A percentile compares a stretch with the other conserved stretches of the same genome.
Conservation (phyloP, 108 stramenopile species). For the Cyclotella atomus region DNA sequence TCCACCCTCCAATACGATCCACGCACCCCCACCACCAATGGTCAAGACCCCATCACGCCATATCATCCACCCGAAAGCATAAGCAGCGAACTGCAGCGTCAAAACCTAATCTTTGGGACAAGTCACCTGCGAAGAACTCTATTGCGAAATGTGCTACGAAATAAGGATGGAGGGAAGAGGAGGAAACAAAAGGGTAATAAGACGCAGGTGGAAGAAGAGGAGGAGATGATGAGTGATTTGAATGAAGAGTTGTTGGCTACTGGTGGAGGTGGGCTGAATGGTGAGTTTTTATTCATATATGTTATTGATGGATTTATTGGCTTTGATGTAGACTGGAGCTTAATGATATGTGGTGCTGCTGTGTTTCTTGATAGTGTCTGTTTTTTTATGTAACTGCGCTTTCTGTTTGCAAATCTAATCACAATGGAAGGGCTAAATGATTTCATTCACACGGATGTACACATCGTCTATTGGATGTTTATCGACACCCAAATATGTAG, state of each 20-base stretch:
- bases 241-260: constrained; percentile 32
- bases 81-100: neutral
- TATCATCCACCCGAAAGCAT: neutral
- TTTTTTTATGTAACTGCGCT: neutral
- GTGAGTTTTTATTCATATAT: neutral
- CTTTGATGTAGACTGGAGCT: too few relatives aligned
- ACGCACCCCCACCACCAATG: neutral
- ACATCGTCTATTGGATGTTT: too few relatives aligned
- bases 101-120: constrained; percentile 20
- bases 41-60: neutral
- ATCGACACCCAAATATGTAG: too few relatives aligned
- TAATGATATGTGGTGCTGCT: neutral
- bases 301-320: too few relatives aligned
- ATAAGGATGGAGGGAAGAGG: neutral
- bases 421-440: too few relatives aligned
- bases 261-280: neutral
- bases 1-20: constrained; percentile 22
- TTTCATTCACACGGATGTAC: too few relatives aligned
- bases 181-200: constrained; percentile 40
- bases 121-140: constrained; percentile 19
- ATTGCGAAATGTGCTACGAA: constrained; percentile 26
- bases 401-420: too few relatives aligned
- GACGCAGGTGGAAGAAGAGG: constrained; percentile 35
- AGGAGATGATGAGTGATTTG: constrained; percentile 28
- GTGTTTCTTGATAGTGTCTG: neutral